Evolutionary conservation across 306 rosid species (phyloP).

Genomic region (Fragaria ananassa): DNA sequence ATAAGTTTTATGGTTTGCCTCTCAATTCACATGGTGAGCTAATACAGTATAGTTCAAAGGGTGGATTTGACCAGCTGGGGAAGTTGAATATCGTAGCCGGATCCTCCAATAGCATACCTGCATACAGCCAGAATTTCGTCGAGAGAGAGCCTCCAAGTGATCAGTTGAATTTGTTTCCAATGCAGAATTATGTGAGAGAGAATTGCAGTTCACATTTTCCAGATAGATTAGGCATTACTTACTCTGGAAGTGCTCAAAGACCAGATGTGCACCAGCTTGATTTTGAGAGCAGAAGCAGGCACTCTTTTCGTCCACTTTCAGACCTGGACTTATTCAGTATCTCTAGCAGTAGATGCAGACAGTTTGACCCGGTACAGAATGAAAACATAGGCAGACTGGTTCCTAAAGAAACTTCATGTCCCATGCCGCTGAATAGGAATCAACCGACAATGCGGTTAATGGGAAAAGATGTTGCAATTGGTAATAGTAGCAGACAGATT

Average conservation of each 20-base stretch:
- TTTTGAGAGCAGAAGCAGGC: slow-evolving; percentile 44
- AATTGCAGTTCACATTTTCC: slow-evolving; percentile 39
- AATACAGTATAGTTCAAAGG: slow-evolving; percentile 66
- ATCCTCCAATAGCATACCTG: slow-evolving; percentile 46
- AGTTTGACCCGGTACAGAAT: slow-evolving; percentile 40
- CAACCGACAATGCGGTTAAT: slow-evolving; percentile 95
- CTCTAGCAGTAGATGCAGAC: slow-evolving; percentile 42
- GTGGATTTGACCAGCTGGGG: slow-evolving; percentile 40
- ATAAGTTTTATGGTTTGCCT: slow-evolving; percentile 68
- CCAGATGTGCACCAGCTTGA: slow-evolving; percentile 43
- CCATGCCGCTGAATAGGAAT: slow-evolving; percentile 33
- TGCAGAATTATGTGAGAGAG: slow-evolving; percentile 28
- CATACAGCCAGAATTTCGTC: slow-evolving; percentile 36
- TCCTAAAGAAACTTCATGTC: slow-evolving; percentile 49
- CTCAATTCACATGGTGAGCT: slow-evolving; percentile 92
- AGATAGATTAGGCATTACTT: slow-evolving; percentile 53
- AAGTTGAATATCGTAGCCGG: slow-evolving; percentile 36
- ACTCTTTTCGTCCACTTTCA: slow-evolving; percentile 36
- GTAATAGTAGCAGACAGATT: slow-evolving; percentile 60
- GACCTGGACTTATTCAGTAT: slow-evolving; percentile 34
- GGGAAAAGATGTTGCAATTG: slow-evolving; percentile 97
- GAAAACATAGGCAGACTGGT: slow-evolving; percentile 29
- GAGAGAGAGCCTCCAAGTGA: slow-evolving; percentile 49
- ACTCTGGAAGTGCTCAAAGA: slow-evolving; percentile 42
- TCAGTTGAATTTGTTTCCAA: slow-evolving; percentile 43